Base-by-base conservation (phyloP, 2,329 filamentous ascomycete genomes). In the Colletotrichum nymphaeae region DNA sequence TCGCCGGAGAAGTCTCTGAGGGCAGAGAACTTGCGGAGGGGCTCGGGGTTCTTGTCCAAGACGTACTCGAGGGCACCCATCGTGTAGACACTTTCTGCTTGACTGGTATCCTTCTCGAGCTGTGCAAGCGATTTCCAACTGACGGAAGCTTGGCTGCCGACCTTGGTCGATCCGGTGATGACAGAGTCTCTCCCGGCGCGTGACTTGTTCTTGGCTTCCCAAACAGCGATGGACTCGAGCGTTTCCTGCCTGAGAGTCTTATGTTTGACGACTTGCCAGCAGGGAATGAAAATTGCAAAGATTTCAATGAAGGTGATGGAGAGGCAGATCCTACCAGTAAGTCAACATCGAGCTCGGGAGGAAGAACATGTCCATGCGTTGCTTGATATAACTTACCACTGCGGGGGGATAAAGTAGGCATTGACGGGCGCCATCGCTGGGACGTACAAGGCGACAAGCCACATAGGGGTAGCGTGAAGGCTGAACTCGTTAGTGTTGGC, bases 1-100 rank as follows among this genome's bases (percentile, higher is more conserved):
- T 94, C 92, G 16, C 91, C 92, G 0, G 91, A 93, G 78, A 93
- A 93, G 76, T 93, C 92, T 46, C 88, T 86, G 1, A 89, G 84
- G 0, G 91, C 91, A 0, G 92, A 91, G 78, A 92, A 94, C 65
- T 90, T 82, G 69, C 92, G 89, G 0, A 94, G 85, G 0, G 89
- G 89, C 5, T 86, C 83, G 0, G 90, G 88, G 78, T 92, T 91
- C 63, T 86, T 84, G 67, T 87, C 83, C 0, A 94, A 83, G 5
- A 90, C 89, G 72, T 89, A 85, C 75, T 93, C 91, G 2, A 93
- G 86, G 0, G 91, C 89, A 55, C 86, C 84, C 88, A 92, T 91
- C 57, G 88, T 90, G 49, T 52, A 70, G 6, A 74, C 77, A 35
- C 79, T 79, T 73, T 78, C 78, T 32, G 81, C 72, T 22, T 62